These are phyloP conservation scores for Stentor roeselii DNA, from an alignment of 73 alveolate species.

Conservation along the genomic window DNA sequence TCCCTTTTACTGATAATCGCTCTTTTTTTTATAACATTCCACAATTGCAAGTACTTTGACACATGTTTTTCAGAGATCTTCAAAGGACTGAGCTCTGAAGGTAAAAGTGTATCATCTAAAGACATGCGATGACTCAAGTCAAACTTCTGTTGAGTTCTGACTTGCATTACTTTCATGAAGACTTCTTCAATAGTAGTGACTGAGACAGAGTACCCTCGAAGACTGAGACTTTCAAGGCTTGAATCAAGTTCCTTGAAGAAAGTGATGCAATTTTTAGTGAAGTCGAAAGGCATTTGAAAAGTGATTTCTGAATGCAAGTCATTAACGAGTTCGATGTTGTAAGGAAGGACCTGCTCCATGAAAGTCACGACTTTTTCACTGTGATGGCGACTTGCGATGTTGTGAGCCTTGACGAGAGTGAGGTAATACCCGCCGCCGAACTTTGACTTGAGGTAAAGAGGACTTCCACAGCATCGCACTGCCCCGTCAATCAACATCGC, in stretches of 20 bases:
- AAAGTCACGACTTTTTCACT: slow-evolving; percentile 30
- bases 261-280: slow-evolving; percentile 33
- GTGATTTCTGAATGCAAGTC: slow-evolving; percentile 49
- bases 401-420: slow-evolving; percentile 47
- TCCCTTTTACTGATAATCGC: slow-evolving; percentile 64
- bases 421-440: slow-evolving; percentile 91
- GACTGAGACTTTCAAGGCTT: slow-evolving; percentile 39
- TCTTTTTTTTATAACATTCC: slow-evolving; percentile 75
- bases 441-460: slow-evolving; percentile 83
- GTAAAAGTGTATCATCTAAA: background rate
- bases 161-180: slow-evolving; percentile 63
- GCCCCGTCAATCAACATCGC: slow-evolving; percentile 94
- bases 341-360: slow-evolving; percentile 11
- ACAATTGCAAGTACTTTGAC: background rate
- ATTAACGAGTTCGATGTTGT: slow-evolving; percentile 35
- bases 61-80: slow-evolving; percentile 59
- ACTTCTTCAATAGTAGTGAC: slow-evolving; percentile 98
- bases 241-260: slow-evolving; percentile 54
- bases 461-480: slow-evolving; percentile 88
- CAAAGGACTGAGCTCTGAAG: too few relatives aligned
- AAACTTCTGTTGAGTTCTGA: too few relatives aligned
- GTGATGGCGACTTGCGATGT: slow-evolving; percentile 29
- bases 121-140: too few relatives aligned
- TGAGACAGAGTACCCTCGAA: slow-evolving; percentile 60
- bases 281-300: slow-evolving; percentile 47